phyloP scores from a whole-genome alignment of 805 yeast species.

The Kodamaea laetipori region DNA sequence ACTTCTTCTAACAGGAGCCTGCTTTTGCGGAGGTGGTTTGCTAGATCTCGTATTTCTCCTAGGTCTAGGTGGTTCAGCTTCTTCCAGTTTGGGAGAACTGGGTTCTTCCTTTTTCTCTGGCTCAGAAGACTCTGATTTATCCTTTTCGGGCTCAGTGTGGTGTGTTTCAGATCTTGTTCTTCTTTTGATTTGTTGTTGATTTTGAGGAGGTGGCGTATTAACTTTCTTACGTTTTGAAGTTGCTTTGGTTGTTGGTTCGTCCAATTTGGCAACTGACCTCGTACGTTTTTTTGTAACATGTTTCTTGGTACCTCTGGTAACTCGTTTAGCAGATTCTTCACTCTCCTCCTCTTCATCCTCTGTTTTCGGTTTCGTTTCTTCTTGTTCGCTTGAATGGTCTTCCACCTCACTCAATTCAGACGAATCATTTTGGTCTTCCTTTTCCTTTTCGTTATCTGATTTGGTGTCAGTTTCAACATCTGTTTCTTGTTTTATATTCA shows the following conservation, averaged over 20 bases:
- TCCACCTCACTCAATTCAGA: slow-evolving; percentile 10
- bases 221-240: slow-evolving; percentile 11
- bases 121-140: slow-evolving; percentile 10
- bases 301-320: not conserved
- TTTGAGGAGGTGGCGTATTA: slow-evolving; percentile 17
- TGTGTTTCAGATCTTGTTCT: slow-evolving; percentile 22
- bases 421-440: slow-evolving; percentile 2
- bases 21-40: slow-evolving; percentile 5
- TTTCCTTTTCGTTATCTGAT: slow-evolving; percentile 1
- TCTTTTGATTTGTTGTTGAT: slow-evolving; percentile 14
- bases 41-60: slow-evolving; percentile 10
- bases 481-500: slow-evolving; percentile 1
- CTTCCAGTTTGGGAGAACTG: slow-evolving; percentile 4
- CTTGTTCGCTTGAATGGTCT: slow-evolving; percentile 4
- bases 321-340: not conserved
- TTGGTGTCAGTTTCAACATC: not conserved
- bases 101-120: slow-evolving; percentile 13
- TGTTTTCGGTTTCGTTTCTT: not conserved
- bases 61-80: slow-evolving; percentile 11
- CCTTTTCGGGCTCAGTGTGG: slow-evolving; percentile 12
- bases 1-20: slow-evolving; percentile 18
- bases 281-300: slow-evolving; percentile 19
- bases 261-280: slow-evolving; percentile 22
- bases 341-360: not conserved
- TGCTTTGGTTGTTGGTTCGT: slow-evolving; percentile 9